phyloP scores from a whole-genome alignment of 768 basidiomycete species.

The Boletus fagicola region DNA sequence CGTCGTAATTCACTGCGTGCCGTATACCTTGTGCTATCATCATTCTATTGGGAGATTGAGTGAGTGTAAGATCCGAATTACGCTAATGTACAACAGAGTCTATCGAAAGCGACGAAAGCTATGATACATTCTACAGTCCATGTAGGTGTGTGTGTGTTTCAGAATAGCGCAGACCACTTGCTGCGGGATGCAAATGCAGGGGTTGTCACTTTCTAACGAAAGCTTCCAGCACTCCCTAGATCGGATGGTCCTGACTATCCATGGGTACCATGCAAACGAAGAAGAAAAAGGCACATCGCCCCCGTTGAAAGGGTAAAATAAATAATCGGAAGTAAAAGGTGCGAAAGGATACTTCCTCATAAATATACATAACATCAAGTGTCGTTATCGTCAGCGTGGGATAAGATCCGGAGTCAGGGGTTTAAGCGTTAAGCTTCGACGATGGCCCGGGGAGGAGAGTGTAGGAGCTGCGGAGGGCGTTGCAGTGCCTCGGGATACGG shows the following conservation, averaged over 20 bases:
- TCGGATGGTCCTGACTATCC: neutral
- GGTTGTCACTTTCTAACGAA: neutral
- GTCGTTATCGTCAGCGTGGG: neutral
- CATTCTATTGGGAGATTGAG: neutral
- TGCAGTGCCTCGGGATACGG: slow-evolving; percentile 1
- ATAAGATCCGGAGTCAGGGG: neutral
- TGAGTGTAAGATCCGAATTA: neutral
- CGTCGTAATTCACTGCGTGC: neutral
- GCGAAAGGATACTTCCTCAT: neutral
- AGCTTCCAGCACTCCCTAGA: neutral
- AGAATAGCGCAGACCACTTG: neutral
- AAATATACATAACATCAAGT: neutral
- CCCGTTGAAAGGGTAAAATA: neutral
- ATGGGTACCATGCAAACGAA: slow-evolving; percentile 7
- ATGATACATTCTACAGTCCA: neutral
- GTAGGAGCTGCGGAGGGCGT: neutral
- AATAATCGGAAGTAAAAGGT: neutral
- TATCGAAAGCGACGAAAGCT: neutral
- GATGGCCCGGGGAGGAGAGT: slow-evolving; percentile 1
- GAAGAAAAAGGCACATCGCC: neutral
- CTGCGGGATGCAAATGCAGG: neutral
- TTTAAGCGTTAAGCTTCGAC: neutral
- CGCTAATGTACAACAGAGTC: neutral
- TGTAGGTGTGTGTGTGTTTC: too few relatives aligned
- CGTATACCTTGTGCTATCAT: neutral